These are phyloP conservation scores for Pseudisothecium myosuroides DNA, from an alignment of 225 moss, liverwort and hornwort species.

Conservation along the genomic window DNA sequence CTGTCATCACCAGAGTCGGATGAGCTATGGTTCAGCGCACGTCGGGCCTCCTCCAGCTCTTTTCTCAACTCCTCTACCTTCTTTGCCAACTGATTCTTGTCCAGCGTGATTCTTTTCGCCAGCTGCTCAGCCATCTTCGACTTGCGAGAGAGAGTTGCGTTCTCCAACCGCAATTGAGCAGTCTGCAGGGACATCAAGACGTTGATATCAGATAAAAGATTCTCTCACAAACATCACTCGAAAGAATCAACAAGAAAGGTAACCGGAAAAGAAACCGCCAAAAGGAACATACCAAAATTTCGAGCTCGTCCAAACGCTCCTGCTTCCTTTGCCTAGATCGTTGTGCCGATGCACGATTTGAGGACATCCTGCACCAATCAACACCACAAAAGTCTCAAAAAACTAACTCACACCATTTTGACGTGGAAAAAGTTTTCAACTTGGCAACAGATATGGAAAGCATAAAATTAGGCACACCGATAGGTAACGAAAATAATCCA, in stretches of 20 bases:
- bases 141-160: constrained; percentile 18
- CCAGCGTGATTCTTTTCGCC: constrained; percentile 13
- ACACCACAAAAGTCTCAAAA: neutral
- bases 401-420: neutral
- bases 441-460: neutral
- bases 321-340: constrained; percentile 48
- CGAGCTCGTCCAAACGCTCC: constrained; percentile 46
- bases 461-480: neutral
- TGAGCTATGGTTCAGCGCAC: neutral
- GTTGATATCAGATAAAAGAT: neutral
- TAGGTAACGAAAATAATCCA: neutral
- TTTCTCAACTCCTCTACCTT: constrained; percentile 13
- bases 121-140: constrained; percentile 24
- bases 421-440: neutral
- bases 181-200: constrained; percentile 6
- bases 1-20: constrained; percentile 14
- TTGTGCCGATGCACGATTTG: constrained; percentile 49
- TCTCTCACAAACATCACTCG: neutral
- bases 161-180: constrained; percentile 46
- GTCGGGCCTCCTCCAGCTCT: constrained; percentile 4
- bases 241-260: neutral
- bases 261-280: too few species aligned
- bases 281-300: constrained; percentile 29
- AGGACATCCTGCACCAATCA: constrained; percentile 37
- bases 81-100: constrained; percentile 18